Base-by-base conservation (phyloP, 306 rosid species). In the Astragalus membranaceus region DNA sequence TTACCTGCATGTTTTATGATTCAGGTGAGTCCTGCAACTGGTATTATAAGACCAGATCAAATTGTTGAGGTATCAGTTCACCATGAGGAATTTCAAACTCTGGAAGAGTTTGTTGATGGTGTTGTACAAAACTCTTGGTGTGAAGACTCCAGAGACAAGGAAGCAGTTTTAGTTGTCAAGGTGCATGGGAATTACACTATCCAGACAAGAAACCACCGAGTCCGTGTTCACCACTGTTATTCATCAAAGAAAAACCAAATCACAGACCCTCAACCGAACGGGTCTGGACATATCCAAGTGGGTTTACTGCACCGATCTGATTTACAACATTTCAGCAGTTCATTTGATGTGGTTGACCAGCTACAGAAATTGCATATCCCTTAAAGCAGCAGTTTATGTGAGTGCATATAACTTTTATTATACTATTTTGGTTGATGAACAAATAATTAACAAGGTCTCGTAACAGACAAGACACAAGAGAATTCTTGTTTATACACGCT, bases 91-190 rank as follows among this genome's bases (percentile, higher is more conserved):
- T 88, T 81, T 75, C 87, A 85, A 37, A 88, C 88, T 23, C 84
- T 54, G 50, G 95, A 87, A 83, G 96, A 88, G 72, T 94, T 85
- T 79, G 88, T 90, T 36, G 96, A 93, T 71, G 97, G 96, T 17
- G 78, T 82, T 68, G 89, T 88, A 16, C 94, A 84, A 35, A 93
- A 87, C 78, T 81, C 84, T 16, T 93, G 98, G 98, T 93, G 98
- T 77, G 98, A 93, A 81, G 91, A 87, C 54, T 80, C 93, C 53
- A 88, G 82, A 82, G 97, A 93, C 78, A 85, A 82, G 80, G 97
- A 93, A 82, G 94, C 89, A 26, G 76, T 84, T 49, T 79, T 93
- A 83, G 77, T 84, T 63, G 90, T 93, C 55, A 90, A 88, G 84
- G 85, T 93, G 78, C 77, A 41, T 26, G 97, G 97, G 48, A 81